Base-by-base conservation (phyloP, 2,329 filamentous ascomycete species). In the Trichophyton verrucosum region DNA sequence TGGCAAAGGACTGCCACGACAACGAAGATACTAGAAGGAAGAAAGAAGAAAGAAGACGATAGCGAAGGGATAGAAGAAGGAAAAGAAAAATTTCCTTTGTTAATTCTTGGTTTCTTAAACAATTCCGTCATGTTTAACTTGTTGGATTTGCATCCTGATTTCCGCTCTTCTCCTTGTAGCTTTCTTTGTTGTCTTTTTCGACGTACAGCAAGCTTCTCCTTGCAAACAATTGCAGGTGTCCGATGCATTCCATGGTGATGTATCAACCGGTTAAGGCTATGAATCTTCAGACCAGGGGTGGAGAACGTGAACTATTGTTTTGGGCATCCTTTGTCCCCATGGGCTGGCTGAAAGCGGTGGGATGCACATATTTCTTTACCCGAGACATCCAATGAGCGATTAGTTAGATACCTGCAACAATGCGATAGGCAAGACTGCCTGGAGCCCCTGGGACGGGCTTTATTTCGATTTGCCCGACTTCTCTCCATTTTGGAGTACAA, bases 261-360 rank as follows among this genome's bases (percentile, higher is more conserved):
- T 42, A 57, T 27, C 20, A 57, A 44, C 55, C 55, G 20, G 15
- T 56, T 33, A 57, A 42, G 57, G 44, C 40, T 33, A 59, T 49
- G 47, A 33, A 38, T 20, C 57, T 59, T 49, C 44, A 36, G 30
- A 55, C 38, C 36, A 33, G 20, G 30, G 17, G 17, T 38, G 11
- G 58, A 30, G 56, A 60, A 61, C 49, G 51, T 61, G 60, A 64
- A 61, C 64, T 64, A 67, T 67, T 66, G 66, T 66, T 66, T 69
- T 65, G 65, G 65, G 66, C 62, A 70, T 68, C 62, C 70, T 73
- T 73, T 73, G 69, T 72, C 68, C 15, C 66, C 60, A 49, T n/a
- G 15, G 61, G 57, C 60, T 60, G 36, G 27, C 62, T 64, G 66
- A 66, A 71, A 65, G 68, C 71, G 71, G 71, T 65, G 65, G 65